These are phyloP conservation scores for Akanthomyces lecanii DNA, from an alignment of 2,329 filamentous ascomycete species.

Conservation along the genomic window DNA sequence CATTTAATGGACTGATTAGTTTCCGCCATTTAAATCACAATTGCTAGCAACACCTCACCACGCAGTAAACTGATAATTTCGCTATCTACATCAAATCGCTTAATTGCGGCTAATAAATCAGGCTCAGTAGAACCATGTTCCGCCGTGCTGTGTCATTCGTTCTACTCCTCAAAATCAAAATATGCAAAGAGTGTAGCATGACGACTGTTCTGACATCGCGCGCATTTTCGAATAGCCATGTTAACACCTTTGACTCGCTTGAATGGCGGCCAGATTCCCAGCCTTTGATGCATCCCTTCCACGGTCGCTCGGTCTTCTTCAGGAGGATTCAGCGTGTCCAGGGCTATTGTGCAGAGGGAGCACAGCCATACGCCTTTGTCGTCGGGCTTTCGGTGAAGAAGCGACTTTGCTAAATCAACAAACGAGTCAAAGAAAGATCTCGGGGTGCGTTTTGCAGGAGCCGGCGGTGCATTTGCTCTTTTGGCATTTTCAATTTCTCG, in stretches of 20 bases:
- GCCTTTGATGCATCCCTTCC: neutral
- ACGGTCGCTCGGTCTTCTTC: neutral
- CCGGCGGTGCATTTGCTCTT: neutral
- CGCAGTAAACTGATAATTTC: slow-evolving; percentile 2
- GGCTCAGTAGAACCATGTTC: neutral
- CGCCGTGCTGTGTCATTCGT: neutral
- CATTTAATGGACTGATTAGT: slow-evolving; percentile 13
- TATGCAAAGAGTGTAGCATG: slow-evolving; percentile 17
- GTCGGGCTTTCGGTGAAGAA: neutral
- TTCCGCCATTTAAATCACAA: neutral
- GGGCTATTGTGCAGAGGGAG: slow-evolving; percentile 17
- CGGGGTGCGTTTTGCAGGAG: too few species aligned
- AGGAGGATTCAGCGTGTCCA: slow-evolving; percentile 10
- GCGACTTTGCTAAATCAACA: neutral
- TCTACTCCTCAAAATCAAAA: neutral
- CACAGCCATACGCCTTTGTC: slow-evolving; percentile 22
- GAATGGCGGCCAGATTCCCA: slow-evolving; percentile 19
- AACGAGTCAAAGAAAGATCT: neutral
- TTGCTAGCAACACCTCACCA: slow-evolving; percentile 1
- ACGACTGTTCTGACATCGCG: slow-evolving; percentile 12
- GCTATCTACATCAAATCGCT: neutral
- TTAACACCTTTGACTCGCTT: slow-evolving; percentile 8
- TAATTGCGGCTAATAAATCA: neutral
- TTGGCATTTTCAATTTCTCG: neutral
- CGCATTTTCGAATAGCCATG: slow-evolving; percentile 19